Evolutionary conservation across 2,329 filamentous ascomycete genomes (phyloP).

Genomic region (Cercospora zeae-maydis): DNA sequence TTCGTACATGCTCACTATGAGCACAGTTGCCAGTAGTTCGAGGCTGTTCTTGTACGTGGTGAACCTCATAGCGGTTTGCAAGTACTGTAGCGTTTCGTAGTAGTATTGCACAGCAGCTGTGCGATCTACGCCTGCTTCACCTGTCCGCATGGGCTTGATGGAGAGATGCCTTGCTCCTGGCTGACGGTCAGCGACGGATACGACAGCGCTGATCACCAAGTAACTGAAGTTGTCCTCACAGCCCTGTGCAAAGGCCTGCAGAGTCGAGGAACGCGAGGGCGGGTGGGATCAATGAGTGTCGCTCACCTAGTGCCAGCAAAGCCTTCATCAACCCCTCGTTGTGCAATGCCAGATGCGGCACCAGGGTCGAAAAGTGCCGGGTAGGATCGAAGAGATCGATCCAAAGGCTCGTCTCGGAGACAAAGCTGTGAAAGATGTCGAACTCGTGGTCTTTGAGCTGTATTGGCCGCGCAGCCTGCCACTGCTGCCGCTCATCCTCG

Average conservation of each 20-base stretch:
- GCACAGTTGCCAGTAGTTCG: constrained; percentile 57
- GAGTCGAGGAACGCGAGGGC: not conserved
- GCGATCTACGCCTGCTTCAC: constrained; percentile 31
- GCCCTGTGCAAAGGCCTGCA: not conserved
- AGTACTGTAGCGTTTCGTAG: constrained; percentile 60
- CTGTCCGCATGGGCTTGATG: constrained; percentile 34
- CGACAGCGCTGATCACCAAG: not conserved
- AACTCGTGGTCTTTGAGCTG: constrained; percentile 39
- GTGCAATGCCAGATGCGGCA: constrained; percentile 45
- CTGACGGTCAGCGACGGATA: not conserved
- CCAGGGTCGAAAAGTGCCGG: constrained; percentile 39
- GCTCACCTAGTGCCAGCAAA: constrained; percentile 49
- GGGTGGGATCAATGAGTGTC: not conserved
- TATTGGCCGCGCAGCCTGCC: constrained; percentile 28
- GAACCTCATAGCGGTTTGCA: constrained; percentile 58
- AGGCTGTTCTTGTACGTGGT: constrained; percentile 55
- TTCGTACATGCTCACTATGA: constrained; percentile 62
- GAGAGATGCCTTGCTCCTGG: constrained; percentile 50
- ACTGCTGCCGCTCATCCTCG: constrained; percentile 28
- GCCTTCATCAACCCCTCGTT: constrained; percentile 58
- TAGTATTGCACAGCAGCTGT: constrained; percentile 52
- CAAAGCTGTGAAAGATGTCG: constrained; percentile 41
- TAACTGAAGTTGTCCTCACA: not conserved
- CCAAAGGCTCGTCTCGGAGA: constrained; percentile 39
- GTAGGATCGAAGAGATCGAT: constrained; percentile 46